Evolutionary conservation across 306 rosid genomes (phyloP).

Genomic region (Fragaria iinumae): DNA sequence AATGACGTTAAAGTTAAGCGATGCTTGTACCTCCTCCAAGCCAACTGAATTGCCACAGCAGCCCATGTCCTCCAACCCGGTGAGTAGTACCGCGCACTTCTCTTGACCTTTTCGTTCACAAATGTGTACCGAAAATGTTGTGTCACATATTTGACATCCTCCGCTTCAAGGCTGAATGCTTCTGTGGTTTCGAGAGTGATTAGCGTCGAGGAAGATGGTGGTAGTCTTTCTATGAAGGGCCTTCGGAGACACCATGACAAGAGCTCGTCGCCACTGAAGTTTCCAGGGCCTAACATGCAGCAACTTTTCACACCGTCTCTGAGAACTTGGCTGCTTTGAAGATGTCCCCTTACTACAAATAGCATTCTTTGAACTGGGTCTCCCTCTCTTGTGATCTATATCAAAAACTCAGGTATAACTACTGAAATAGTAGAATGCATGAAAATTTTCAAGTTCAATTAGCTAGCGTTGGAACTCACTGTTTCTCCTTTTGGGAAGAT

Average conservation of each 20-base stretch:
- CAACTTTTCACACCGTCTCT: slow-evolving; percentile 86
- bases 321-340: slow-evolving; percentile 81
- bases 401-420: neutral
- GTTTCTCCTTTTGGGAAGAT: slow-evolving; percentile 92
- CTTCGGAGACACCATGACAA: slow-evolving; percentile 87
- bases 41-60: slow-evolving; percentile 84
- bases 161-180: slow-evolving; percentile 81
- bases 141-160: slow-evolving; percentile 84
- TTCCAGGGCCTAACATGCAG: slow-evolving; percentile 93
- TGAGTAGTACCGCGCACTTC: slow-evolving; percentile 89
- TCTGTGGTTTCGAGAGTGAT: slow-evolving; percentile 77
- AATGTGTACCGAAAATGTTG: slow-evolving; percentile 94
- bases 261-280: slow-evolving; percentile 89
- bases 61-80: slow-evolving; percentile 99
- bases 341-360: slow-evolving; percentile 91
- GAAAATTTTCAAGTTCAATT: neutral
- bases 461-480: slow-evolving; percentile 41
- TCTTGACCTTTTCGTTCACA: slow-evolving; percentile 78
- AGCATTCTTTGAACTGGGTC: slow-evolving; percentile 94
- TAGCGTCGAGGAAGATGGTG: slow-evolving; percentile 71
- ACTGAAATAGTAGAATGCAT: neutral
- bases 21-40: slow-evolving; percentile 82
- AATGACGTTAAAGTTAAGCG: slow-evolving; percentile 63
- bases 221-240: slow-evolving; percentile 75
- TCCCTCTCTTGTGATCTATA: slow-evolving; percentile 76